Conservation (phyloP, 345 rosid species). For the Pistacia integerrima region DNA sequence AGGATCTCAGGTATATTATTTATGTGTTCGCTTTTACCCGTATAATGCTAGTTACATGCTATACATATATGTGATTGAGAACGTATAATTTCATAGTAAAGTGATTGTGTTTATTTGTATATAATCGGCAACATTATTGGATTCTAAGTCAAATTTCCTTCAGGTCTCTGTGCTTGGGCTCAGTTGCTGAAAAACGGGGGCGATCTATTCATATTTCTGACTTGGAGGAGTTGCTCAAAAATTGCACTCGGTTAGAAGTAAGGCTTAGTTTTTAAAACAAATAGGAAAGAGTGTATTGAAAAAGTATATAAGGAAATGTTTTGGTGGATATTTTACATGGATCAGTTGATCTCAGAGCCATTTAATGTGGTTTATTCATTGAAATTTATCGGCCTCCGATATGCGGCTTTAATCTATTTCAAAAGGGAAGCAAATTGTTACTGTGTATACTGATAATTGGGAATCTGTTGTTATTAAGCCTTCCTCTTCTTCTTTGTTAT, state of each 20-base stretch:
- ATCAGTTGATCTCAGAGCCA: neutral
- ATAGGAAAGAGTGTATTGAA: slow-evolving; percentile 12
- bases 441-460: neutral
- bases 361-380: neutral
- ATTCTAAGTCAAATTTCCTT: slow-evolving; percentile 26
- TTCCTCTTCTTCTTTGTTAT: neutral
- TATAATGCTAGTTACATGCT: neutral
- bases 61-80: neutral
- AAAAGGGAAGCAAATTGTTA: neutral
- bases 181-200: slow-evolving; percentile 85
- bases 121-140: slow-evolving; percentile 12
- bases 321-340: neutral
- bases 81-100: neutral
- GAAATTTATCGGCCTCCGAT: neutral
- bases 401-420: neutral
- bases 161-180: slow-evolving; percentile 79
- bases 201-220: slow-evolving; percentile 64
- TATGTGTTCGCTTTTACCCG: neutral
- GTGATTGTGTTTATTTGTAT: neutral
- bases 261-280: slow-evolving; percentile 31
- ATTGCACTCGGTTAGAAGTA: slow-evolving; percentile 89
- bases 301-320: neutral
- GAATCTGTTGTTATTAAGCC: too few species aligned
- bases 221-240: slow-evolving; percentile 74
- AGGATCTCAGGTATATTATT: slow-evolving; percentile 58